These are phyloP conservation scores for Lepiota venenata DNA, from an alignment of 768 basidiomycete species.

Conservation along the genomic window DNA sequence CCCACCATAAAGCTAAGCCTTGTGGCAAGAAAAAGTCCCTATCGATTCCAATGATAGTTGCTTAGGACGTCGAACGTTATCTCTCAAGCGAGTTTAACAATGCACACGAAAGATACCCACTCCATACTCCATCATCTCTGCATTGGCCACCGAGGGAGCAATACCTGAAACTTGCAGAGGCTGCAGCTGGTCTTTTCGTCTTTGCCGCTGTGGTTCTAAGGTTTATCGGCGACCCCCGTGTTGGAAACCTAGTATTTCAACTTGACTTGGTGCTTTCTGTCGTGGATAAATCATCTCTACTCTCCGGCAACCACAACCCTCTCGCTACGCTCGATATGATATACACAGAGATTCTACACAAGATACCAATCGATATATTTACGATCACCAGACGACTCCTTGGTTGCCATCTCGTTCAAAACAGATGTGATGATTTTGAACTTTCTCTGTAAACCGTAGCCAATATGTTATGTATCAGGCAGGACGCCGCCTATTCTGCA, in stretches of 20 bases:
- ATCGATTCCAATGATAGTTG: constrained; percentile 10
- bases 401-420: too few species aligned
- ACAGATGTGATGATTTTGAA: too few species aligned
- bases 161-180: not conserved
- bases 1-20: not conserved
- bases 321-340: too few species aligned
- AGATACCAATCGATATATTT: too few species aligned
- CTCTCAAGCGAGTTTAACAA: constrained; percentile 10
- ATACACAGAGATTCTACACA: too few species aligned
- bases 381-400: too few species aligned
- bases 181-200: not conserved
- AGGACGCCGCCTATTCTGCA: too few species aligned
- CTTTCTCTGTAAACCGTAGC: too few species aligned
- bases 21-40: not conserved
- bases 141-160: not conserved
- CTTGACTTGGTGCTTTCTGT: not conserved
- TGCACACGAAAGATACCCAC: constrained; percentile 1
- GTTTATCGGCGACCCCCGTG: not conserved
- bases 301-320: too few species aligned
- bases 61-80: constrained; percentile 17
- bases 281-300: not conserved
- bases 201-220: not conserved
- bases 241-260: not conserved
- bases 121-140: not conserved
- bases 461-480: too few species aligned